A percentile compares a stretch with the other conserved stretches of the same genome.
Conservation (phyloP, 495 filamentous ascomycete species). For the Penicillium soppii region DNA sequence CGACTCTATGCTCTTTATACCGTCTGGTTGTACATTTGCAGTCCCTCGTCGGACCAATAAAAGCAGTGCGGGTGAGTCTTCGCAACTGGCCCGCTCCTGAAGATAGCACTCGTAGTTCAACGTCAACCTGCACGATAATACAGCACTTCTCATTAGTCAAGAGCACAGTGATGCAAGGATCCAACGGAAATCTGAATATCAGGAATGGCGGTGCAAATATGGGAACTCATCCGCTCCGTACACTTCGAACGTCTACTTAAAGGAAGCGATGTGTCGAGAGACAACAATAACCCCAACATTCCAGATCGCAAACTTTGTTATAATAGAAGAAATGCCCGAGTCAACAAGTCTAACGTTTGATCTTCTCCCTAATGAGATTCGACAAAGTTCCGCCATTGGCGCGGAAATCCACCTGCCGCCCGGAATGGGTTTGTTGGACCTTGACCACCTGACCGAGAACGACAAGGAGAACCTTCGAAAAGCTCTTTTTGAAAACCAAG, state of each 20-base stretch:
- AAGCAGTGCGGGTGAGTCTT: not conserved
- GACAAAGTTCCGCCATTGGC: constrained; percentile 11
- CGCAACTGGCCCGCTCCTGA: not conserved
- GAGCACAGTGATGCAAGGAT: too few species aligned
- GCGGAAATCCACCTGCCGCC: constrained; percentile 11
- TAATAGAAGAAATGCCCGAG: constrained; percentile 1
- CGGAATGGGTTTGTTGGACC: constrained; percentile 6
- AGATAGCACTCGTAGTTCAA: not conserved
- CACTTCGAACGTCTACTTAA: not conserved
- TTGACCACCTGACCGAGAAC: constrained; percentile 4
- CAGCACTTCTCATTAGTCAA: not conserved
- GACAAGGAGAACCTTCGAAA: constrained; percentile 7
- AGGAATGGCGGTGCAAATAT: not conserved
- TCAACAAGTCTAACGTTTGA: constrained; percentile 2
- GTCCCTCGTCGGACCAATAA: not conserved
- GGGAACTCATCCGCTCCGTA: not conserved
- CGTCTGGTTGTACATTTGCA: not conserved
- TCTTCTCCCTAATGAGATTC: constrained; percentile 2
- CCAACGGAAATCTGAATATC: too few species aligned
- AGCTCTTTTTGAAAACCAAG: constrained; percentile 13
- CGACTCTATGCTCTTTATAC: not conserved
- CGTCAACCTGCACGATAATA: not conserved
- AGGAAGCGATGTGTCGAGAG: not conserved
- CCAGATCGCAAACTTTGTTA: not conserved
- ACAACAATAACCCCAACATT: not conserved